Evolutionary conservation across 768 basidiomycete genomes (phyloP), one percentile per base, ranked within the genome.

Genomic region (Exsudoporus frostii): DNA sequence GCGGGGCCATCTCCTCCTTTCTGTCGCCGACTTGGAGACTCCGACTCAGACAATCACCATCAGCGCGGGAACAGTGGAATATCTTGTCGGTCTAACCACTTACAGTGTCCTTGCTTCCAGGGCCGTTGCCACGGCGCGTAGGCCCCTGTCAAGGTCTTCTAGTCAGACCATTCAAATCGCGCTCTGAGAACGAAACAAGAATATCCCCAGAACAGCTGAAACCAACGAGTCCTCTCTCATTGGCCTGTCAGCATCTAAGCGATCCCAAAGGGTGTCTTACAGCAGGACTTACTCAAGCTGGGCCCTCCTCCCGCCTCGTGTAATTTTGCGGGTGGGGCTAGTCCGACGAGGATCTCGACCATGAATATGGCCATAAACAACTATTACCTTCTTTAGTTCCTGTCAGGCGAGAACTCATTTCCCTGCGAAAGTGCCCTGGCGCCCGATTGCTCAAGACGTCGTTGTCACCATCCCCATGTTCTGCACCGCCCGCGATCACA

Each of bases 21-120:
- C 46, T 47, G 46, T 25, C 46, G 46, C 46, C 46, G 46, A 47
- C 39, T 47, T 34, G 7, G 45, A 43, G 40, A 41, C 22, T 41
- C 40, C 14, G 19, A 40, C 39, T 40, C 39, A 40, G 39, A 39
- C 37, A 5, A 10, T 37, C 37, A 19, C n/a, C n/a, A 37, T 19
- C n/a, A 19, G 19, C 37, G 8, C 33, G 15, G 33, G 33, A n/a
- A n/a, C n/a, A n/a, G n/a, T n/a, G n/a, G n/a, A 8, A 27, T 10
- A 4, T 30, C 4, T 30, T 3, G 29, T 30, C 29, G 29, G 29
- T 30, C 29, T 30, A 11, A 30, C 29, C 9, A 29, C 9, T 9
- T 29, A n/a, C 10, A 27, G 25, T 27, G 25, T 27, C 25, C 27
- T 30, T 11, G 29, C 29, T 30, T 30, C 11, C 29, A 30, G 10